Base-by-base conservation (phyloP, 345 rosid species). In the Melaleuca alternifolia region DNA sequence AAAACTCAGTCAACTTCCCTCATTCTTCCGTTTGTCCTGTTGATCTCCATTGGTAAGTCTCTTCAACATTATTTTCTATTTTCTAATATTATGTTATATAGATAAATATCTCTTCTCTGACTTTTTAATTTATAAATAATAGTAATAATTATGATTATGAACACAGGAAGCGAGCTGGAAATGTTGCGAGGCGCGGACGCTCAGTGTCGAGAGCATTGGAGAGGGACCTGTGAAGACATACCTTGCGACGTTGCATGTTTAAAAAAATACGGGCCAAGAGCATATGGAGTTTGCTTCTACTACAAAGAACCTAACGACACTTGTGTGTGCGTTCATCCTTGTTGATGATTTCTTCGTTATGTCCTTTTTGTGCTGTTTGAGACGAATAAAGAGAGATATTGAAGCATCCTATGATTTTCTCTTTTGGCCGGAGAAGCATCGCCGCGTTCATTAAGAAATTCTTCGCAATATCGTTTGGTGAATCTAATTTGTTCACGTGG, bases 161-260 rank as follows among this genome's bases (percentile, higher is more conserved):
- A 5, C 6, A 51, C 13, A 51, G 53, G 53, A 51, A 51, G 15
- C 6, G 53, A 51, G 53, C 16, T 15, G 53, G 53, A 18, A 51
- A 51, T 51, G 53, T 13, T 13, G 53, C 53, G 14, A 15, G 54
- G 54, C 16, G 54, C 7, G 21, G 21, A 52, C 41, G 41, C 41
- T n/a, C n/a, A n/a, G 41, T 41, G 41, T 41, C 41, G 41, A 41
- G 41, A 41, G 41, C 41, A 4, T 41, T n/a, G 12, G 24, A 0
- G 2, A 3, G 10, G 48, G 81, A 2, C 41, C 81, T 71, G 1
- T 37, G 3, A 3, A 18, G 81, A 37, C 3, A 11, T 33, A 7
- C 7, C 26, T 5, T 71, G 2, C 4, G 9, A 37, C 48, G 18
- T 1, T 1, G n/a, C 61, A 0, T 21, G 0, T 18, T 24, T 18